Percentiles rank a stretch among this genome's conserved stretches.
Conservation (phyloP, 106 monocot species). For the Apostasia shenzhenica region DNA sequence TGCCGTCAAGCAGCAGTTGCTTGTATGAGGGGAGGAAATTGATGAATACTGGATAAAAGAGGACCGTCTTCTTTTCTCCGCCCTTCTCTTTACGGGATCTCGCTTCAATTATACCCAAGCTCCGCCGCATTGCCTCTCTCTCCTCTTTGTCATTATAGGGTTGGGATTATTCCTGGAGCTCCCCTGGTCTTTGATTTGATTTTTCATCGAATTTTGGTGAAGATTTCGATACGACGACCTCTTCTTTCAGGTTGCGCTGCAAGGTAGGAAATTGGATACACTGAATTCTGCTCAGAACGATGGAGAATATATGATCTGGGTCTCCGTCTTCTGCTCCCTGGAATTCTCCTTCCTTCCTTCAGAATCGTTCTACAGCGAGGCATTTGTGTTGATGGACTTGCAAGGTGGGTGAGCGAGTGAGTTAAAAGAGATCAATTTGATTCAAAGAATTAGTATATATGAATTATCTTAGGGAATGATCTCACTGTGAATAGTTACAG, state of each 20-base stretch:
- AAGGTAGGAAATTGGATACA: background rate
- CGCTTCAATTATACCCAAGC: too few relatives aligned
- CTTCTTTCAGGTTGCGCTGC: background rate
- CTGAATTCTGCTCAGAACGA: background rate
- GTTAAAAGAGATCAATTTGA: background rate
- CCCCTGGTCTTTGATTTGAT: too few relatives aligned
- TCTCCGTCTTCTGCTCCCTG: background rate
- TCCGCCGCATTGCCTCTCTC: too few relatives aligned
- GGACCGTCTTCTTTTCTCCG: too few relatives aligned
- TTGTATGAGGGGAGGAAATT: too few relatives aligned
- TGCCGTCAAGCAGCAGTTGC: too few relatives aligned
- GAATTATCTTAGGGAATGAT: background rate
- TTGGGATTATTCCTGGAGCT: too few relatives aligned
- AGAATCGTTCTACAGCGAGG: background rate
- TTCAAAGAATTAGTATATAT: background rate
- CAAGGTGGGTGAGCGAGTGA: conserved; percentile 11
- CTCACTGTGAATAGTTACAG: conserved; percentile 16
- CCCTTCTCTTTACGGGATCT: too few relatives aligned
- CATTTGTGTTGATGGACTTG: conserved; percentile 23
- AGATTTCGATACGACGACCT: background rate
- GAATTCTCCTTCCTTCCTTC: too few relatives aligned
- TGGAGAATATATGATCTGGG: background rate
- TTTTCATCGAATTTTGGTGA: background rate
- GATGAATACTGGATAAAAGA: too few relatives aligned
- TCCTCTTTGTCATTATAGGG: too few relatives aligned